A percentile compares a stretch with the other conserved stretches of the same genome.
phyloP scores from a whole-genome alignment of 306 rosid species.

The Glycine latifolia region DNA sequence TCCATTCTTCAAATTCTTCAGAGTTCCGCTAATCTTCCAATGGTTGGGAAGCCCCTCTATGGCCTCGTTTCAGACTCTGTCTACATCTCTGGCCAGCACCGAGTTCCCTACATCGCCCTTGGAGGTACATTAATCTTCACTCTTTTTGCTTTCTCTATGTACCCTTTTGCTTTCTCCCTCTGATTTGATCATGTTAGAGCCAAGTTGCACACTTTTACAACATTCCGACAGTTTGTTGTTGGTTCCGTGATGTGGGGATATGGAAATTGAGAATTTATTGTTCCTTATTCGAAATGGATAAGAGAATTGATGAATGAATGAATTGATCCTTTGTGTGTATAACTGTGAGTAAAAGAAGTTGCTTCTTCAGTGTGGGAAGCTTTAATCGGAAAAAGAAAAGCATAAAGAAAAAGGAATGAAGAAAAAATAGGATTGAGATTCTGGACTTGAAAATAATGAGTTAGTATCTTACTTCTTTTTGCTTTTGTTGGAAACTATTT shows the following conservation, averaged over 20 bases:
- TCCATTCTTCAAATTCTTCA: slow-evolving; percentile 85
- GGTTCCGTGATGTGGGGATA: slow-evolving; percentile 16
- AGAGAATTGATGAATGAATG: neutral
- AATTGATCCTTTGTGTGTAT: slow-evolving; percentile 23
- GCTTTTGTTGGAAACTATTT: slow-evolving; percentile 17
- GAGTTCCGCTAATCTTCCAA: slow-evolving; percentile 87
- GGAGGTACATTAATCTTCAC: slow-evolving; percentile 59
- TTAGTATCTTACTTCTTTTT: slow-evolving; percentile 17
- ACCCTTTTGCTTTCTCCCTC: slow-evolving; percentile 27
- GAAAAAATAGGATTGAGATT: slow-evolving; percentile 13
- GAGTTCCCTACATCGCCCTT: slow-evolving; percentile 85
- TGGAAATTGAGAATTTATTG: neutral
- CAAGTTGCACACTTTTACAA: neutral
- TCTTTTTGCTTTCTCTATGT: neutral
- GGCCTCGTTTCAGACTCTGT: slow-evolving; percentile 84
- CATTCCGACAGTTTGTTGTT: neutral
- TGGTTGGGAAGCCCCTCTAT: slow-evolving; percentile 90
- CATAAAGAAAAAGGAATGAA: slow-evolving; percentile 31
- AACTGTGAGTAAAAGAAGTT: slow-evolving; percentile 1
- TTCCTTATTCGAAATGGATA: neutral
- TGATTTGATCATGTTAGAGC: neutral
- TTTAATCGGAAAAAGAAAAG: slow-evolving; percentile 42
- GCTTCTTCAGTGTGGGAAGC: slow-evolving; percentile 20
- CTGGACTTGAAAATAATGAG: neutral
- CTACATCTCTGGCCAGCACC: slow-evolving; percentile 78